Evolutionary conservation across 371 early-diverging fungal genomes (phyloP).

Genomic region (Mortierella sp.): DNA sequence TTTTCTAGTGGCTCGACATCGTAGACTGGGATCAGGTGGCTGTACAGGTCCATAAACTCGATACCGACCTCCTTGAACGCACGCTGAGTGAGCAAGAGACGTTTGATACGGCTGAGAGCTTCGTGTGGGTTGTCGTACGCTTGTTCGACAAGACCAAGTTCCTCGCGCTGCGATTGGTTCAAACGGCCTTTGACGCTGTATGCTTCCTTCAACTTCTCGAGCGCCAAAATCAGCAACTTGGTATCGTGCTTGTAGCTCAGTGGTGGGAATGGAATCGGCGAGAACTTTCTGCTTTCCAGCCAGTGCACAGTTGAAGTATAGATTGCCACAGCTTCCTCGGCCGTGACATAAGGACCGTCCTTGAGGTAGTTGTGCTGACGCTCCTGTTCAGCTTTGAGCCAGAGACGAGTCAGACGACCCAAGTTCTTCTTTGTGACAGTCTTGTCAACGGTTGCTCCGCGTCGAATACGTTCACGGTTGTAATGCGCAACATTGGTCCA

Average conservation of each 20-base stretch:
- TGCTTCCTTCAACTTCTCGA: constrained; percentile 96
- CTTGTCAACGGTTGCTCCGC: constrained; percentile 99
- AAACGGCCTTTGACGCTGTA: constrained; percentile 96
- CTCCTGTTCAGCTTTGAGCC: constrained; percentile 99
- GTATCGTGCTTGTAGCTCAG: constrained; percentile 99
- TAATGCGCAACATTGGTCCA: constrained; percentile 98
- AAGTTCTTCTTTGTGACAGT: constrained; percentile 98
- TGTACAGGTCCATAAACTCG: constrained; percentile 98
- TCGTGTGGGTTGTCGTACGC: constrained; percentile 98
- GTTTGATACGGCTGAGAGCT: constrained; percentile 94
- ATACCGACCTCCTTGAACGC: constrained; percentile 99
- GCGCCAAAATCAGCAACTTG: constrained; percentile 93
- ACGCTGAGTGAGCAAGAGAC: constrained; percentile 95
- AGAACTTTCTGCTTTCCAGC: constrained; percentile 97
- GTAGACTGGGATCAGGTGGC: constrained; percentile 95
- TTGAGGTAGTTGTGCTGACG: constrained; percentile 98
- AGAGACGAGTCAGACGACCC: constrained; percentile 98
- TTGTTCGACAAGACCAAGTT: constrained; percentile 96
- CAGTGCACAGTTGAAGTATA: constrained; percentile 98
- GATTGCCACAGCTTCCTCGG: constrained; percentile 98
- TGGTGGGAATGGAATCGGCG: constrained; percentile 99
- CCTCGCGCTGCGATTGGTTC: constrained; percentile 97
- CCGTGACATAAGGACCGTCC: constrained; percentile 97
- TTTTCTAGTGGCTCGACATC: constrained; percentile 98
- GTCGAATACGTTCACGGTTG: constrained; percentile 97